These are phyloP conservation scores for Candida fluviatilis DNA, from an alignment of 805 yeast species.

Conservation along the genomic window DNA sequence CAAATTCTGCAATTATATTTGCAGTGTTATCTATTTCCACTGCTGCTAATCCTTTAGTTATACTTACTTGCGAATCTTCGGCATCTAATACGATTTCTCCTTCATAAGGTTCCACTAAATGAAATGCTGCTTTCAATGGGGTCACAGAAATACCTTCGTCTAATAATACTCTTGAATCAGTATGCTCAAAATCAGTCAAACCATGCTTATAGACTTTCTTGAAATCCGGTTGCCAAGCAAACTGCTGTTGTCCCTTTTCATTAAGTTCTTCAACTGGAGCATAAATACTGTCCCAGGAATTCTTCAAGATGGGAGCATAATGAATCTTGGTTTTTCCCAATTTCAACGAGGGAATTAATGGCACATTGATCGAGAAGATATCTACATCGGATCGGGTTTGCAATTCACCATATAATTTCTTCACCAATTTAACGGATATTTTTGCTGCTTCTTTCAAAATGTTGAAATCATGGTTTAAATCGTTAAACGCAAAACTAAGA, in stretches of 20 bases:
- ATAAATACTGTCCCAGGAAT: slow-evolving; percentile 74
- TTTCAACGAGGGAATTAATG: slow-evolving; percentile 54
- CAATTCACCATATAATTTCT: slow-evolving; percentile 60
- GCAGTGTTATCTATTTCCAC: not conserved
- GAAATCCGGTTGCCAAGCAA: slow-evolving; percentile 84
- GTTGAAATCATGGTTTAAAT: slow-evolving; percentile 44
- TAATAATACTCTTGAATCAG: slow-evolving; percentile 69
- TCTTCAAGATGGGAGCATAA: slow-evolving; percentile 77
- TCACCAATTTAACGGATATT: slow-evolving; percentile 60
- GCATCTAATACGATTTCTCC: slow-evolving; percentile 55
- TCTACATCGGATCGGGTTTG: slow-evolving; percentile 46
- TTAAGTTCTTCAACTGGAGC: slow-evolving; percentile 17
- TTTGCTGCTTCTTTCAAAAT: slow-evolving; percentile 62
- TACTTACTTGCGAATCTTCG: slow-evolving; percentile 3
- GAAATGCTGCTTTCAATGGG: slow-evolving; percentile 64
- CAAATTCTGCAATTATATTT: not conserved
- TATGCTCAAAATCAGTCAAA: slow-evolving; percentile 35
- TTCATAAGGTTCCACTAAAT: slow-evolving; percentile 42
- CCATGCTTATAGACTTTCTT: slow-evolving; percentile 56
- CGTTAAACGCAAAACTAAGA: slow-evolving; percentile 76
- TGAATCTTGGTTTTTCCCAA: slow-evolving; percentile 55
- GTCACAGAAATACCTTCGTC: slow-evolving; percentile 56
- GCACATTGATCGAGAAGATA: slow-evolving; percentile 79
- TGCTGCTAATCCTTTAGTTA: not conserved
- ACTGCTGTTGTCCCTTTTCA: slow-evolving; percentile 40